A percentile compares a stretch with the other conserved stretches of the same genome.
Evolutionary conservation across 1,139 yeast genomes (phyloP).

Genomic region (Diutina scorzettiae): DNA sequence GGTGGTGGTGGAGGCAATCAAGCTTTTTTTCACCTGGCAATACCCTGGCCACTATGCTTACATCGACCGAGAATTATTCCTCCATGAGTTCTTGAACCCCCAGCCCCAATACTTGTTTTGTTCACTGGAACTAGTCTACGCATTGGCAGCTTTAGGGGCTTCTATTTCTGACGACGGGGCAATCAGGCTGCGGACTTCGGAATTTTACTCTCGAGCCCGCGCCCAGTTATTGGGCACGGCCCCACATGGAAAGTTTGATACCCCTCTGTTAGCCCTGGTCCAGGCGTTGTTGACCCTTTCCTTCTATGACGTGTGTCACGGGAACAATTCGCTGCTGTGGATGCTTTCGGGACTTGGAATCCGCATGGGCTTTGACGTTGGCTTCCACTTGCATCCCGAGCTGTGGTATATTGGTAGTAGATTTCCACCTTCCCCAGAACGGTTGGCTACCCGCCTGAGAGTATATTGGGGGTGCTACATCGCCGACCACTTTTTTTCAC

Average conservation of each 20-base stretch:
- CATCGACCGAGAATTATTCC: conserved; percentile 10
- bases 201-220: conserved; percentile 9
- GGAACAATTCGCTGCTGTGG: conserved; percentile 11
- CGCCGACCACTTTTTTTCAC: conserved; percentile 10
- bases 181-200: conserved; percentile 8
- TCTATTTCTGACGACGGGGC: conserved; percentile 8
- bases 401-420: conserved; percentile 9
- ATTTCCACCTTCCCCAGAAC: conserved; percentile 5
- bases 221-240: conserved; percentile 7
- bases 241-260: conserved; percentile 8
- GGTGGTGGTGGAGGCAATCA: neutral
- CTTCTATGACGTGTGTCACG: conserved; percentile 11
- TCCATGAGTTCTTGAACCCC: conserved; percentile 9
- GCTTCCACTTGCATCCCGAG: conserved; percentile 11
- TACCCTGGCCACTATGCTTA: conserved; percentile 11
- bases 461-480: conserved; percentile 11
- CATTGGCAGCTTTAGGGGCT: conserved; percentile 12
- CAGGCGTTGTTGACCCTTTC: conserved; percentile 11
- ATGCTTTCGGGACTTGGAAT: conserved; percentile 12
- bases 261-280: conserved; percentile 10
- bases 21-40: conserved; percentile 10
- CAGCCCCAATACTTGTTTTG: conserved; percentile 9
- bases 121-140: conserved; percentile 10
- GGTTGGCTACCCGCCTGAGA: conserved; percentile 9
- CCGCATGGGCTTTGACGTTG: conserved; percentile 11